Evolutionary conservation across 2,329 filamentous ascomycete species (phyloP).

Genomic region (Davidsoniella neocaledoniae): DNA sequence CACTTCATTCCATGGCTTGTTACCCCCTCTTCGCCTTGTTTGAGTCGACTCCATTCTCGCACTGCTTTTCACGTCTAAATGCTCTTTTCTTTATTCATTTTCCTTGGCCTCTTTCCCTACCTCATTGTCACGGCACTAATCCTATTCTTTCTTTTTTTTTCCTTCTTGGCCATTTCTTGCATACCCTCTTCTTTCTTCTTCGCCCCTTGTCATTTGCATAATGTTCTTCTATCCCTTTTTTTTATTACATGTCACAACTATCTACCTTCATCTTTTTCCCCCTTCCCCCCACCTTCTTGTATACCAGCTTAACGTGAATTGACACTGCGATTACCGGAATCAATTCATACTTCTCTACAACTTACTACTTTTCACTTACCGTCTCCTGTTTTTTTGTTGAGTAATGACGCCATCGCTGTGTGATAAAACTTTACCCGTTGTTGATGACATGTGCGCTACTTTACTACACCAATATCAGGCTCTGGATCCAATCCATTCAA

Average conservation of each 20-base stretch:
- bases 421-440: background rate
- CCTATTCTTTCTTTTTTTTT: background rate
- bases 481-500: background rate
- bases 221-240: background rate
- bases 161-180: background rate
- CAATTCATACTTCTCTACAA: background rate
- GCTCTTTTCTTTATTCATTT: background rate
- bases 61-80: background rate
- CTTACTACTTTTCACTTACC: background rate
- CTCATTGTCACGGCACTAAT: constrained; percentile 3
- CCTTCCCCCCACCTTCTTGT: background rate
- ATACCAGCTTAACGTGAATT: background rate
- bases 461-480: background rate
- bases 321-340: too few relatives aligned
- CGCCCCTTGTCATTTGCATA: constrained; percentile 6
- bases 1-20: too few relatives aligned
- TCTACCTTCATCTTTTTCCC: background rate
- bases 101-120: background rate
- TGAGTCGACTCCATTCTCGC: too few relatives aligned
- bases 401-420: background rate
- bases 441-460: background rate
- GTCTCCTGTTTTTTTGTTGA: background rate
- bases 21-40: background rate
- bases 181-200: background rate
- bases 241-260: background rate